Percentiles rank a stretch among this genome's conserved stretches.
These are phyloP conservation scores for Ophiostoma triangulosporum DNA, from an alignment of 2,329 filamentous ascomycete genomes.

Conservation along the genomic window DNA sequence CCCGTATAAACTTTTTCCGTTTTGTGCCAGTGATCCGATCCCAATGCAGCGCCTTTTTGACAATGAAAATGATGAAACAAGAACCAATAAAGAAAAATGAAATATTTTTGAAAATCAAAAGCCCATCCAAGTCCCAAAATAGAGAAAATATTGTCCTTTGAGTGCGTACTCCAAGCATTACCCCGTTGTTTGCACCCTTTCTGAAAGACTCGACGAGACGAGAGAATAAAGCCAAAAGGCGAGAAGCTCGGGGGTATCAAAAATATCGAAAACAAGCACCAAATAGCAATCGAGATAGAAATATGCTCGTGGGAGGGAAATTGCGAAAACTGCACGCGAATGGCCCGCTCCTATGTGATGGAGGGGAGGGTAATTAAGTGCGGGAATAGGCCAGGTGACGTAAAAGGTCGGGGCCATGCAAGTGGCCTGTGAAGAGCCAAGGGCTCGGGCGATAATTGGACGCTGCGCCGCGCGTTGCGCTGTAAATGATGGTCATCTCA, in stretches of 20 bases:
- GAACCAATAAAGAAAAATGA: not conserved
- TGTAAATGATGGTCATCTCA: not conserved
- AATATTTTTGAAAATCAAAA: not conserved
- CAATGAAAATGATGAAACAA: not conserved
- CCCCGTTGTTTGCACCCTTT: not conserved
- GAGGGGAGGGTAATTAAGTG: not conserved
- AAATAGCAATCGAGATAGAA: not conserved
- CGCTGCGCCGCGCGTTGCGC: not conserved
- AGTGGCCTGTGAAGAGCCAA: not conserved
- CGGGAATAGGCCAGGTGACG: not conserved
- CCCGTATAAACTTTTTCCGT: not conserved
- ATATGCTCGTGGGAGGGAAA: not conserved
- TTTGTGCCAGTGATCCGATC: not conserved
- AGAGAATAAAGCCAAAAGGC: not conserved
- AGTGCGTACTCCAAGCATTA: not conserved
- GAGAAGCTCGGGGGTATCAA: slow-evolving; percentile 1
- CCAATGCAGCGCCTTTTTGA: not conserved
- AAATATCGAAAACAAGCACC: not conserved
- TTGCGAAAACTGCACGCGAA: not conserved
- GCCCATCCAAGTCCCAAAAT: not conserved
- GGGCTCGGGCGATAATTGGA: not conserved
- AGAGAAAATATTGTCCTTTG: not conserved
- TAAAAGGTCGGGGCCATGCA: not conserved
- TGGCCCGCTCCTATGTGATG: not conserved
- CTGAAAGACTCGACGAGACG: not conserved